Conservation (phyloP, 345 rosid genomes). For the Eucalyptus sp. region DNA sequence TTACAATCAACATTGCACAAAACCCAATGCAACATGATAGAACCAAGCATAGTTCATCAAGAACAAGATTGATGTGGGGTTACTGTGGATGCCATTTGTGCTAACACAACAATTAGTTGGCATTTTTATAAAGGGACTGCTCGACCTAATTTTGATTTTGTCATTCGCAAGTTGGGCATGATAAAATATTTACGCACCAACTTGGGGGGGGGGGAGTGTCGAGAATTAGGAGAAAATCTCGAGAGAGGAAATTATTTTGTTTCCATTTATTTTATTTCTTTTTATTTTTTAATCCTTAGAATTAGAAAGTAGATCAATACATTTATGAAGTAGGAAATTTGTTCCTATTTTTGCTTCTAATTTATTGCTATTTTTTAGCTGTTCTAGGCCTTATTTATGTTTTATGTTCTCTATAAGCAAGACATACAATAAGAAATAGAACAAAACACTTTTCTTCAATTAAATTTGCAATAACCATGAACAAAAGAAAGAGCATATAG, state of each 20-base stretch:
- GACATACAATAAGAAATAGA: neutral
- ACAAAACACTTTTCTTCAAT: neutral
- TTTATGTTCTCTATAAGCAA: neutral
- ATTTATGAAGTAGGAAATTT: neutral
- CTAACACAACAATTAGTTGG: neutral
- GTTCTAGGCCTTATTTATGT: neutral
- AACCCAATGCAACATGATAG: neutral
- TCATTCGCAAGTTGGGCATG: neutral
- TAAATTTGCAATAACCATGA: neutral
- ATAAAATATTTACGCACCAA: too few relatives aligned
- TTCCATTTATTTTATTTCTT: too few relatives aligned
- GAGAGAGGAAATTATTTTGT: neutral
- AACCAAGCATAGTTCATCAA: neutral
- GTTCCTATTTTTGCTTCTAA: neutral
- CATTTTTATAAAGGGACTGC: accelerated
- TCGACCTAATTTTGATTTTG: accelerated
- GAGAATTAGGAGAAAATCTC: neutral
- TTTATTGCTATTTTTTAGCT: neutral
- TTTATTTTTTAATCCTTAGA: neutral
- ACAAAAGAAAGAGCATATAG: neutral
- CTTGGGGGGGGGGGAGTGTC: neutral
- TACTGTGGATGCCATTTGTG: accelerated
- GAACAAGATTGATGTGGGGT: neutral
- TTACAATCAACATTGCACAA: neutral
- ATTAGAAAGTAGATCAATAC: neutral